These are phyloP conservation scores for Boletus subcaerulescens DNA, from an alignment of 768 basidiomycete genomes.

Conservation along the genomic window DNA sequence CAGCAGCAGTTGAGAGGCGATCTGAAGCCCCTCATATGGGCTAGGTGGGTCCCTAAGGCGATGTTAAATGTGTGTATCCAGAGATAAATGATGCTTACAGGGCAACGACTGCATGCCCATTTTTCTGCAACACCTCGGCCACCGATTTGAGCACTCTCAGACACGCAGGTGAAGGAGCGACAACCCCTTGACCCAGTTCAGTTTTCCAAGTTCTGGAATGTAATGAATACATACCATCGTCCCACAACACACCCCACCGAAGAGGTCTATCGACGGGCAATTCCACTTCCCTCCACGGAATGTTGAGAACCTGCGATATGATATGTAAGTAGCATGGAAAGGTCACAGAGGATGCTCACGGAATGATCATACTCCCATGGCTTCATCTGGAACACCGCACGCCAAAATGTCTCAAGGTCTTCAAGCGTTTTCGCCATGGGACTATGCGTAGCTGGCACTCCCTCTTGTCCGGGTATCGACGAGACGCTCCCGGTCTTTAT, in stretches of 20 bases:
- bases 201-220: neutral
- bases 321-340: no score
- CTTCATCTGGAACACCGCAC: constrained; percentile 53
- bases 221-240: constrained; percentile 44
- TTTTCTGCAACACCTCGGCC: constrained; percentile 38
- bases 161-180: constrained; percentile 59
- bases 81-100: constrained; percentile 39
- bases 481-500: constrained; percentile 47
- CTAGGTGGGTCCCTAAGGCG: constrained; percentile 32
- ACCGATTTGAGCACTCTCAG: constrained; percentile 50
- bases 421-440: constrained; percentile 63
- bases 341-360: constrained; percentile 21
- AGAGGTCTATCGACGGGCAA: constrained; percentile 46
- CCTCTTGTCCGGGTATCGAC: constrained; percentile 54
- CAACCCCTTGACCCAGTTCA: constrained; percentile 44
- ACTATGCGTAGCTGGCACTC: constrained; percentile 49
- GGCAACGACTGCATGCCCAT: constrained; percentile 51
- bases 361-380: constrained; percentile 67
- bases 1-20: constrained; percentile 50
- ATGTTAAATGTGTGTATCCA: neutral
- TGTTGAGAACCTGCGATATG: constrained; percentile 27
- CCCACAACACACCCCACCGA: constrained; percentile 64
- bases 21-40: constrained; percentile 51
- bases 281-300: constrained; percentile 38
- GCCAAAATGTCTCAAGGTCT: constrained; percentile 66